phyloP scores from a whole-genome alignment of 805 yeast species.

The Starmera quercuum region DNA sequence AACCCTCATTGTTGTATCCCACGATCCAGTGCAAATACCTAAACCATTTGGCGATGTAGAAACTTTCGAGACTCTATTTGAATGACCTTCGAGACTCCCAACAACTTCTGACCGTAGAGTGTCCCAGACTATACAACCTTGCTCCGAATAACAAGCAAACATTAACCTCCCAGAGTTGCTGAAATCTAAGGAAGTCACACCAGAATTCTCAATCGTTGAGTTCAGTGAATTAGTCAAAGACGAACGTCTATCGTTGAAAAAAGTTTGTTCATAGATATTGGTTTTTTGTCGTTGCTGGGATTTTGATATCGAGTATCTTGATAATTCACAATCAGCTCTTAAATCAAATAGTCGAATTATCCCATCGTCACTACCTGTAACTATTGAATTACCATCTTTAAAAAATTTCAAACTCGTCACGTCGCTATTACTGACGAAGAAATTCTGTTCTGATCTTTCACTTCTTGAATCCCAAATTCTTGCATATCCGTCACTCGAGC shows the following conservation, averaged over 20 bases:
- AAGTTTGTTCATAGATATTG: conserved; percentile 9
- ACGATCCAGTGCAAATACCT: conserved; percentile 70
- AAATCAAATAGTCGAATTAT: conserved; percentile 62
- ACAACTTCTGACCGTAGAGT: conserved; percentile 54
- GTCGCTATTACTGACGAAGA: conserved; percentile 55
- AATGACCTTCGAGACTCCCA: conserved; percentile 61
- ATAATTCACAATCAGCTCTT: conserved; percentile 66
- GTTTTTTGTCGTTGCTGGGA: conserved; percentile 3
- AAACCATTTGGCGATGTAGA: conserved; percentile 65
- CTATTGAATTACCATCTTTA: conserved; percentile 65
- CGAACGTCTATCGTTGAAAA: conserved; percentile 15
- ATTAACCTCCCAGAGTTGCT: conserved; percentile 68
- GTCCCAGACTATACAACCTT: conserved; percentile 76
- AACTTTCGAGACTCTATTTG: conserved; percentile 54
- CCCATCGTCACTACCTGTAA: conserved; percentile 78
- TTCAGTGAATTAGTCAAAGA: conserved; percentile 19
- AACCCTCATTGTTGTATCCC: conserved; percentile 68
- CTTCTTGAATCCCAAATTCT: conserved; percentile 59
- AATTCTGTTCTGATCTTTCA: conserved; percentile 35
- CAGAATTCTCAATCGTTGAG: conserved; percentile 45
- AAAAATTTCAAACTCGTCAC: conserved; percentile 54
- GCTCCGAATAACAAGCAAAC: conserved; percentile 70
- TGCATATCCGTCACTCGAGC: conserved; percentile 63
- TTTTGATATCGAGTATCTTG: conserved; percentile 32
- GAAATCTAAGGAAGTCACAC: conserved; percentile 65